Base-by-base conservation (phyloP, 106 monocot genomes). In the Dendrobium officinale region DNA sequence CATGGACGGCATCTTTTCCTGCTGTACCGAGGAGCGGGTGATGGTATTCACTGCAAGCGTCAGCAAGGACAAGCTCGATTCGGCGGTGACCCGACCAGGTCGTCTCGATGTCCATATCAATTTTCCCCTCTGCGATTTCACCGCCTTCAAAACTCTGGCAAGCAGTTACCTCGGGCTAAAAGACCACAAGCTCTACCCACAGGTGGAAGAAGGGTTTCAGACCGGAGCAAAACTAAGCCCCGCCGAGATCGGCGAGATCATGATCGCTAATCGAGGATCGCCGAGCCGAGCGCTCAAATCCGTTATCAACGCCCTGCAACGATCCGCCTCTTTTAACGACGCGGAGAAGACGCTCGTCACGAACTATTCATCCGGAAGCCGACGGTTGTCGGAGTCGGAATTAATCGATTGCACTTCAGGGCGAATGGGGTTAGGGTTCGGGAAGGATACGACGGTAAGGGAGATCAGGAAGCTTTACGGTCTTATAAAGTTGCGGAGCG, bases 231-330 rank as follows among this genome's bases (percentile, higher is more conserved):
- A 75, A 40, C 72, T 92, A 13, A 95, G 92, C 20, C 95, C 95
- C 42, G 95, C 95, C 2, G 95, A 95, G 10, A 56, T 91, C 16
- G 89, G 93, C 3, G 95, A 95, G 86, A 72, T 92, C 51, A 88
- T 93, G 91, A 87, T 93, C 15, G 88, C 93, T 1, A 80, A 89
- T 84, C 61, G 84, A 55, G 68, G 82, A 6, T 93, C 93, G 4
- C 93, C 93, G 18, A 89, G 84, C 78, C 78, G 93, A 43, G 93
- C 93, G 48, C 77, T 93, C 55, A 86, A 85, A 78, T 82, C 80
- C 3, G 85, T 91, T 37, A 88, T 93, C 82, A 86, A 42, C 66
- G 89, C 87, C 0, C 83, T 85, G 61, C 77, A 76, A 47, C 76
- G 76, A 15, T 43, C 79, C 16, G 24, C 49, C 9, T 64, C 73